A percentile compares a stretch with the other conserved stretches of the same genome.
phyloP scores from a whole-genome alignment of 2,329 filamentous ascomycete species.

The Neonectria punicea region DNA sequence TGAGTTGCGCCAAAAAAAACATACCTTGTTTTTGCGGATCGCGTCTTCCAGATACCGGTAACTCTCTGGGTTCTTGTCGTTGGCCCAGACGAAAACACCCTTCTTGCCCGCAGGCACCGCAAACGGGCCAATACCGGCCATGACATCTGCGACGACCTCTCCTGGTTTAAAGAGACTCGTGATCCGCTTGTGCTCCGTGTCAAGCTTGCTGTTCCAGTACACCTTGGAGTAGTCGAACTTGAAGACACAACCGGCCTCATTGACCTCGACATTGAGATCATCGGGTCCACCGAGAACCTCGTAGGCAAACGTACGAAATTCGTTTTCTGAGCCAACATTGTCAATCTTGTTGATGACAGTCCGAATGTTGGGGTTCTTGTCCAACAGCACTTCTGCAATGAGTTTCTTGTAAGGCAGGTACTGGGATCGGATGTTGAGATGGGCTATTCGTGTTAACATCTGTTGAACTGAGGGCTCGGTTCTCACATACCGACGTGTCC shows the following conservation, averaged over 20 bases:
- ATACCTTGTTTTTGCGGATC: conserved; percentile 81
- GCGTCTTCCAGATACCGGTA: conserved; percentile 77
- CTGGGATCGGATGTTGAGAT: conserved; percentile 86
- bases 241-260: conserved; percentile 87
- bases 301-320: conserved; percentile 92
- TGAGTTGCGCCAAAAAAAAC: conserved; percentile 9
- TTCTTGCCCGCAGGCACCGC: conserved; percentile 91
- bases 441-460: conserved; percentile 63
- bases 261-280: conserved; percentile 84
- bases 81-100: conserved; percentile 93
- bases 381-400: conserved; percentile 85
- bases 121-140: conserved; percentile 97
- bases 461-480: not conserved
- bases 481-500: conserved; percentile 79
- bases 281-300: conserved; percentile 86
- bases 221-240: conserved; percentile 95
- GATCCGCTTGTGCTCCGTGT: conserved; percentile 87
- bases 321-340: conserved; percentile 84
- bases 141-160: conserved; percentile 93
- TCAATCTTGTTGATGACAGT: conserved; percentile 98
- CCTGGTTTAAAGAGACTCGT: conserved; percentile 81
- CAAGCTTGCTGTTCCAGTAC: conserved; percentile 96
- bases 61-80: conserved; percentile 95
- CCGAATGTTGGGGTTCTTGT: conserved; percentile 84
- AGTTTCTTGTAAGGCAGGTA: conserved; percentile 88